Conservation (phyloP, 2,329 filamentous ascomycete genomes). For the Keithomyces neogunnii region DNA sequence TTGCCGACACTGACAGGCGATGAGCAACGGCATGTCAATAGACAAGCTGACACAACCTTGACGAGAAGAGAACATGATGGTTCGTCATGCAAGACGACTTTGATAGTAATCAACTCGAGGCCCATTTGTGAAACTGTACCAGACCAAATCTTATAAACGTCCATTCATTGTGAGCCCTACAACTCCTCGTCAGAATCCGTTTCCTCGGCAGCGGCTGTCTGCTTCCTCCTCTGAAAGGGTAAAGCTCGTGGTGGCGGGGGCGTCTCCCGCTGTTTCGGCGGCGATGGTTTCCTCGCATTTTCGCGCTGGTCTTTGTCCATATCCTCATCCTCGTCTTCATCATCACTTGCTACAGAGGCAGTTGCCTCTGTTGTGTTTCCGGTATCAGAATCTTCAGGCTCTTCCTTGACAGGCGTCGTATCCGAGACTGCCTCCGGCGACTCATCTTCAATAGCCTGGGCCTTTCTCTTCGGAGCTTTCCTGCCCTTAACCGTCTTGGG, state of each 20-base stretch:
- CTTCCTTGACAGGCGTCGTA: constrained; percentile 16
- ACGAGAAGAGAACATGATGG: too few species aligned
- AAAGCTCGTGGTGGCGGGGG: constrained; percentile 32
- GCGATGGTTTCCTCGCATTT: constrained; percentile 1
- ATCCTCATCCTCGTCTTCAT: constrained; percentile 27
- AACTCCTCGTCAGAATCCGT: constrained; percentile 51
- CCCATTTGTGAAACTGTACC: too few species aligned
- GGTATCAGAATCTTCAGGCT: constrained; percentile 30
- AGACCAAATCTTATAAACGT: too few species aligned
- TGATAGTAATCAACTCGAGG: too few species aligned
- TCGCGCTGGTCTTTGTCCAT: constrained; percentile 9
- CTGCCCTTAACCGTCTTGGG: constrained; percentile 25
- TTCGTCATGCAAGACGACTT: too few species aligned
- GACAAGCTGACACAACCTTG: too few species aligned
- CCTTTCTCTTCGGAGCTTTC: constrained; percentile 43
- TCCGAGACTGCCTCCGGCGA: constrained; percentile 39
- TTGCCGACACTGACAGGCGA: constrained; percentile 39
- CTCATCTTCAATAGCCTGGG: constrained; percentile 30
- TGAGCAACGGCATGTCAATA: constrained; percentile 8
- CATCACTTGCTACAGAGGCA: constrained; percentile 34
- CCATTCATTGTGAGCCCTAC: constrained; percentile 15
- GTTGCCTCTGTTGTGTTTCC: constrained; percentile 32
- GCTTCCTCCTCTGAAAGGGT: constrained; percentile 33
- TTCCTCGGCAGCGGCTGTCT: constrained; percentile 29
- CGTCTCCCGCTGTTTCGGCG: constrained; percentile 13